Base-by-base conservation (phyloP, 1,139 yeast species). In the Magnusiomyces tetraspermus region DNA sequence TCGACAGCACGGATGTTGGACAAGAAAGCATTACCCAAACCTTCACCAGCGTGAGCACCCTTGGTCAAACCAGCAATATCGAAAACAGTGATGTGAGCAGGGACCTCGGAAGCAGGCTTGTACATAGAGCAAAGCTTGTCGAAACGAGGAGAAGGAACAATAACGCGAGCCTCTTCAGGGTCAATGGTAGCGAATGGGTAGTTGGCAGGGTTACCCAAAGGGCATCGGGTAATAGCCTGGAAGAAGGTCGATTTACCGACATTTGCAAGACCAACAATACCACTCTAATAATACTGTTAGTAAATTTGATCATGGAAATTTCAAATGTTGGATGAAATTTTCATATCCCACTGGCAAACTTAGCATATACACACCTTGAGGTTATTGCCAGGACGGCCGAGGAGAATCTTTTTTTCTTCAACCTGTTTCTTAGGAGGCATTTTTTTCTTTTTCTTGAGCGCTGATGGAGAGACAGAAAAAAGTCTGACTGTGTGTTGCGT, bases 181-280 rank as follows among this genome's bases (percentile, higher is more conserved):
- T 92, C 98, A 71, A 92, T 92, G 57, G 98, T 92, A 55, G 98
- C 98, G 68, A 90, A 92, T 41, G 98, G 98, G 70, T 88, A 89
- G 73, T 92, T 92, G 59, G 97, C 98, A 57, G 98, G 97, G 75
- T 90, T 92, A 64, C 98, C 98, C 64, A 92, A 78, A 54, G 95
- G 95, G 67, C 89, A 89, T 74, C 79, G 78, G 37, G 97, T 89
- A 57, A 90, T 80, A 36, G 82, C 80, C 65, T 79, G 83, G 69
- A 79, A 79, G 58, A 79, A 78, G 8, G 83, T 79, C 0, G 97
- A 90, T 73, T 92, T 92, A 67, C 98, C 98, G 60, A 90, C 73
- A 67, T 90, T 90, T 68, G 97, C 97, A 61, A 90, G 77, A 60
- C 97, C 97, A 61, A 92, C 97, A 66, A 92, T 90, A 72, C 98